Base-by-base conservation (phyloP, 2,329 filamentous ascomycete genomes). In the Aspergillus carbonarius region DNA sequence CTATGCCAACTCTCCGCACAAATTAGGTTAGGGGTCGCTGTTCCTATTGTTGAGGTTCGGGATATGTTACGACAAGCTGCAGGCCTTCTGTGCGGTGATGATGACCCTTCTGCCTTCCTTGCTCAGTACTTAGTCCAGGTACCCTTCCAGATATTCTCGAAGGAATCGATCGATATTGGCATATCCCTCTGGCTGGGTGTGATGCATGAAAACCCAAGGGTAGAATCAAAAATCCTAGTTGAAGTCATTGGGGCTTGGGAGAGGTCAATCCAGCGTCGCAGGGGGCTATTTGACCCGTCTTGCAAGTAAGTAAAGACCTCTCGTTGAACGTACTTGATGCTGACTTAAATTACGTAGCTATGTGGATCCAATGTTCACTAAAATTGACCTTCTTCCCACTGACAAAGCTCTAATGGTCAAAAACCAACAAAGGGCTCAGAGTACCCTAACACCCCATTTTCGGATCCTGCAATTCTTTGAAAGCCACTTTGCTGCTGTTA, bases 181-280 rank as follows among this genome's bases (percentile, higher is more conserved):
- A 90, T 97, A 35, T 97, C 95, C 4, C 80, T 99, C 6, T 99
- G 95, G 95, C 86, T 97, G 60, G 95, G 95, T 25, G 91, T 98
- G 13, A 96, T 98, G 69, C 95, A 98, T 68, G 95, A 99, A 73
- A 98, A 96, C 69, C 91, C 93, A 2, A 85, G 85, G 57, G 88
- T 97, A 75, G 92, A 96, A 74, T 85, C 93, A 8, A 88, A 92
- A 60, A 86, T 99, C 57, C 78, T 99, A 32, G 88, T 87, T 54
- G 92, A 96, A 72, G 91, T 98, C 67, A 89, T 90, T 9, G 89
- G 95, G 70, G 90, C 93, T 63, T 99, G 93, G 91, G 93, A 98
- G 74, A 82, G 84, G 58, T 95, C 90, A 4, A 87, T 97, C 47
- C 84, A 90, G 59, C 88, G 85, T 66, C 86, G 85, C 62, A 83